Evolutionary conservation across 805 yeast genomes (phyloP), one percentile per base, ranked within the genome.

Genomic region (Zygosaccharomyces bailii): DNA sequence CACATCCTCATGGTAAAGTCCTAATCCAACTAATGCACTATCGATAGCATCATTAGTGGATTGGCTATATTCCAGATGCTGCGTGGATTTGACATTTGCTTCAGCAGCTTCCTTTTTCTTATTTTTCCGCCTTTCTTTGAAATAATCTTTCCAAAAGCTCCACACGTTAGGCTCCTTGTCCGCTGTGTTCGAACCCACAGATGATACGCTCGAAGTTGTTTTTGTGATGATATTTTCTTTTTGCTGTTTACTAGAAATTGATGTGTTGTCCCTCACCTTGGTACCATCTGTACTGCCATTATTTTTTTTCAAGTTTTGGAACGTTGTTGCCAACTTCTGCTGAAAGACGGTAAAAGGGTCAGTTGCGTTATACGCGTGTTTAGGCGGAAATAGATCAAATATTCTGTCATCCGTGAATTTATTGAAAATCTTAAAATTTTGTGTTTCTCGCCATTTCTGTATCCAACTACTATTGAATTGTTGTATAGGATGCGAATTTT

Each of bases 321-420:
- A 56, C 30, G 68, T 65, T 4, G 63, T 55, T 20, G 60, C 51
- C 5, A 63, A 44, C 42, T 52, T 53, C 45, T 62, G 63, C 44
- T 64, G 66, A 17, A 64, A 51, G 11, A 50, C 48, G 2, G 57
- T 51, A 21, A 61, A 45, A 9, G 62, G 51, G 44, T 63, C 66
- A 9, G 50, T 45, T 8, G 59, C 60, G 43, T 53, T 55, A 48
- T 57, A 62, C 2, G 65, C 46, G 49, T 70, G 74, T 33, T 59
- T 68, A 16, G 82, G 81, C 47, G 73, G 76, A 43, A 78, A 78
- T 30, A 77, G 69, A 59, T 79, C 83, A 61, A 84, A 84, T 29
- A 84, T 62, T 54, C 85, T 85, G 56, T 80, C 84, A 56, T 84
- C 90, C 0, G 90, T 83, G 39, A 62, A 63, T 19, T 58, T 53